Evolutionary conservation across 768 basidiomycete genomes (phyloP), one percentile per base, ranked within the genome.

Genomic region (Pisolithus albus): DNA sequence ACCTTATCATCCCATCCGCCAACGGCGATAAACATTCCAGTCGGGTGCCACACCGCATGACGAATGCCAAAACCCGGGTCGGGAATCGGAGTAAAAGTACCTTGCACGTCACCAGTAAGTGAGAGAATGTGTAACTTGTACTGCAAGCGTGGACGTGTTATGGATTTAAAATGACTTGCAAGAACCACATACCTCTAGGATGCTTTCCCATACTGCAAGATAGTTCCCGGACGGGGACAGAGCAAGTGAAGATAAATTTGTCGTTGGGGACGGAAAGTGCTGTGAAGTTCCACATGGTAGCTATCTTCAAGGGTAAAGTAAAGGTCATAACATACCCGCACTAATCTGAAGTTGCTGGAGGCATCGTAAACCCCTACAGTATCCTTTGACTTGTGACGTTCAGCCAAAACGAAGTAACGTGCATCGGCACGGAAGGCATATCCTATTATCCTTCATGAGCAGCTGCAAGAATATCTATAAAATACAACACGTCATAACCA

Each of bases 1-100:
- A 87, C 91, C 70, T 86, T 90, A 59, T 93, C 91, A 67, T 94
- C 92, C 82, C 86, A 93, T 10, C 93, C 93, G 11, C 82, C 84
- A 0, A 93, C 75, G 2, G 84, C 87, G 8, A 96, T 70, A 63
- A 88, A 93, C 61, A 79, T 73, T 5, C 92, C 90, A 50, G 75
- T 85, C 4, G 92, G 93, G 67, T 93, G 89, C 93, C 93, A 97
- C 18, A 79, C 70, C 1, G 85, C 83, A 52, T 71, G 74, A 9
- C 91, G 79, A 40, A 96, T 82, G 6, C 93, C 93, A 51, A 93
- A 79, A 15, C 86, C 89, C 24, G 89, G 87, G 66, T 95, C 91
- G 24, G 80, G 76, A 32, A 75, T 76, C 2, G 89, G 89, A 18
- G 73, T 73, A 62, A 90, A 92, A 10, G 81, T 77, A 16, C 81